Evolutionary conservation across 176 grass and related monocot genomes (phyloP).

Genomic region (Cenchrus americanus): DNA sequence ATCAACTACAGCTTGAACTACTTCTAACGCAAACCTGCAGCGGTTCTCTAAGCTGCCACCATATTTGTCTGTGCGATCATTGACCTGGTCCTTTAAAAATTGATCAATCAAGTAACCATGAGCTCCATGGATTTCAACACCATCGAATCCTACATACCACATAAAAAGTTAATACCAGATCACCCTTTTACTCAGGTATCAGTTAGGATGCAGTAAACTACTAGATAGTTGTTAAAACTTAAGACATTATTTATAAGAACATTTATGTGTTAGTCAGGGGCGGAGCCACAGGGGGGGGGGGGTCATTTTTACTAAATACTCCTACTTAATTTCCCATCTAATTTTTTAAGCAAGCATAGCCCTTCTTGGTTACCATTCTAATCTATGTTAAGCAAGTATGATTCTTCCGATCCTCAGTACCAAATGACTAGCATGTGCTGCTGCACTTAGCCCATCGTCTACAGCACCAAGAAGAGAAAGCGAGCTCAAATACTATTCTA

Average conservation of each 20-base stretch:
- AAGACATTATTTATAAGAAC: not conserved
- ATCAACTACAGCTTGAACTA: constrained; percentile 61
- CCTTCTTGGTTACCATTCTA: too few species aligned
- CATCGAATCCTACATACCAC: constrained; percentile 72
- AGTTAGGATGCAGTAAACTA: constrained; percentile 22
- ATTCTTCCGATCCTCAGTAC: too few species aligned
- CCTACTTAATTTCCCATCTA: too few species aligned
- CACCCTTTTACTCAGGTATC: not conserved
- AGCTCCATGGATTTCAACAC: constrained; percentile 85
- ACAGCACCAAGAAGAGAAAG: too few species aligned
- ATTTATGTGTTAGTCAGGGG: too few species aligned
- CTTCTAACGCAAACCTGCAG: constrained; percentile 74
- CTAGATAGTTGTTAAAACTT: not conserved
- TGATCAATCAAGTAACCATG: constrained; percentile 91
- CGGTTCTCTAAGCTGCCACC: constrained; percentile 78
- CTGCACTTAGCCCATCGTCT: too few species aligned
- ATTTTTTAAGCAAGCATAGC: too few species aligned
- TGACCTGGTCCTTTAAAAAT: constrained; percentile 79
- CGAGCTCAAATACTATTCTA: too few species aligned
- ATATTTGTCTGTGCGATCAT: constrained; percentile 75
- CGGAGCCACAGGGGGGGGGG: too few species aligned
- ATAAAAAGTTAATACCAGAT: not conserved
- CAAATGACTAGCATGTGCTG: too few species aligned
- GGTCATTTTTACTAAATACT: too few species aligned
- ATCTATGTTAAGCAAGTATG: too few species aligned